A percentile compares a stretch with the other conserved stretches of the same genome.
Conservation (phyloP, 306 rosid species). For the Abrus pulchellus region DNA sequence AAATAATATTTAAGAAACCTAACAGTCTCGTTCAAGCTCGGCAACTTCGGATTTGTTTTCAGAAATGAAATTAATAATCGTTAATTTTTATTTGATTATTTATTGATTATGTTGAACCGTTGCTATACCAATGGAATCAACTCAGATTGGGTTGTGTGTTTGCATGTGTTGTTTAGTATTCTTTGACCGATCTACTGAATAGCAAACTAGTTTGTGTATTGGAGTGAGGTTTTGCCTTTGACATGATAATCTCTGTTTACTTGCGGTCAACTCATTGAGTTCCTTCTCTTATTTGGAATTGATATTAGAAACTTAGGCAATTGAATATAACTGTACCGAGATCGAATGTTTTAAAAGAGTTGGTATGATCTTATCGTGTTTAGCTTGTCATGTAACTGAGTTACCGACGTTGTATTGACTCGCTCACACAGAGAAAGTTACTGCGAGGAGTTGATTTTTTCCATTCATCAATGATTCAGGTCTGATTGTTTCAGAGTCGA, state of each 20-base stretch:
- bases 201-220: background rate
- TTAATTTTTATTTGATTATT: background rate
- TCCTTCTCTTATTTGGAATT: background rate
- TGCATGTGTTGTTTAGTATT: background rate
- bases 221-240: conserved; percentile 13
- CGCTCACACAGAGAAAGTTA: too few relatives aligned
- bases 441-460: too few relatives aligned
- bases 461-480: too few relatives aligned
- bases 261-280: background rate
- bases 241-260: background rate
- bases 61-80: background rate
- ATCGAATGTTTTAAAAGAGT: background rate
- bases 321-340: background rate
- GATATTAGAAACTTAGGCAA: background rate
- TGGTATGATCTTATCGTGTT: background rate
- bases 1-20: background rate
- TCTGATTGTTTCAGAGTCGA: too few relatives aligned
- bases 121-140: conserved; percentile 16
- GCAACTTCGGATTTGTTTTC: background rate
- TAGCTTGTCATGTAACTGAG: background rate
- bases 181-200: conserved; percentile 10
- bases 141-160: background rate
- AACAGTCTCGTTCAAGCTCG: background rate
- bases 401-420: background rate
- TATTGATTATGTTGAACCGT: conserved; percentile 2